A percentile compares a stretch with the other conserved stretches of the same genome.
phyloP scores from a whole-genome alignment of 352 stramenopile species.

The Globisporangium polare region DNA sequence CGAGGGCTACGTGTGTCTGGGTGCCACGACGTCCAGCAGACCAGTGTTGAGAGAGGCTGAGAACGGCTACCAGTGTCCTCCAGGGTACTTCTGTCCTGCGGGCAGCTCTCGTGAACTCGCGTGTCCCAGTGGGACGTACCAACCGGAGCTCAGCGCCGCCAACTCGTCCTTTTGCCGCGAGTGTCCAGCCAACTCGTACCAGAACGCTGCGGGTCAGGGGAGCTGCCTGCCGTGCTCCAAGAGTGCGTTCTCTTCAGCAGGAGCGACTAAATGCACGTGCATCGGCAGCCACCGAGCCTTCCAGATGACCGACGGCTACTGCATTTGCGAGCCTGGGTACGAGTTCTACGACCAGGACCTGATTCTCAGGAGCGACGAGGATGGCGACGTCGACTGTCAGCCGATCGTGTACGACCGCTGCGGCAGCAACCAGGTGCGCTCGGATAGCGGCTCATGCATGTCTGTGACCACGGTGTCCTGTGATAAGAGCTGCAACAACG shows the following conservation, averaged over 20 bases:
- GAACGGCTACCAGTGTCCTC: conserved; percentile 81
- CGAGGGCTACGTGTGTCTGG: conserved; percentile 85
- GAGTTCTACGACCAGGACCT: conserved; percentile 90
- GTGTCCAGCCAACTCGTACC: conserved; percentile 79
- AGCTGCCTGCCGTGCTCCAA: conserved; percentile 88
- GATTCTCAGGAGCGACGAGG: conserved; percentile 73
- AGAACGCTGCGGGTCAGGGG: conserved; percentile 52
- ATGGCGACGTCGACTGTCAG: conserved; percentile 89
- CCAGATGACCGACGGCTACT: conserved; percentile 89
- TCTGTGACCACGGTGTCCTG: conserved; percentile 36
- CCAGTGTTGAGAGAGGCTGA: conserved; percentile 57
- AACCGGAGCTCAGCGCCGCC: conserved; percentile 34
- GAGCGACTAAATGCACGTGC: conserved; percentile 75
- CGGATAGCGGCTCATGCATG: conserved; percentile 66
- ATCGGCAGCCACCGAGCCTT: conserved; percentile 87
- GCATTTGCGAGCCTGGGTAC: conserved; percentile 89
- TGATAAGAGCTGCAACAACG: conserved; percentile 57
- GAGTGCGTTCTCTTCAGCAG: conserved; percentile 51
- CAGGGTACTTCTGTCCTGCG: conserved; percentile 69
- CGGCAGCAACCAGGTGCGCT: conserved; percentile 61
- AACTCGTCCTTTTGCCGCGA: conserved; percentile 58
- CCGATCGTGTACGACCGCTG: conserved; percentile 90
- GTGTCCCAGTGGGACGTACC: conserved; percentile 81
- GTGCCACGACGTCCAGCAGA: conserved; percentile 50
- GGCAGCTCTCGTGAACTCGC: conserved; percentile 45